Evolutionary conservation across 2,329 filamentous ascomycete genomes (phyloP).

Genomic region (Cladosporium sp.): DNA sequence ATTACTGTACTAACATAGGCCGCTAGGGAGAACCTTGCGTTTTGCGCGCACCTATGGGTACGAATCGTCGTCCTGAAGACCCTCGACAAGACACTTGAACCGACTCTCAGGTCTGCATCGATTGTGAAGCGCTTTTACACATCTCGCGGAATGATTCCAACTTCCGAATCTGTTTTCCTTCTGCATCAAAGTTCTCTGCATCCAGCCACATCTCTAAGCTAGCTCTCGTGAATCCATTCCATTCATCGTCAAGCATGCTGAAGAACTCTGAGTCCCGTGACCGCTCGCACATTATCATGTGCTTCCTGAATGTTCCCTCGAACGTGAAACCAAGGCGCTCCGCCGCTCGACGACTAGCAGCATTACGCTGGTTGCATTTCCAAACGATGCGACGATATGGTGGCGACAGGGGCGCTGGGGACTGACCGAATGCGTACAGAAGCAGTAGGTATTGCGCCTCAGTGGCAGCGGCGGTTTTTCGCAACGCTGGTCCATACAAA

Average conservation of each 20-base stretch:
- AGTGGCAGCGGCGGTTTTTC: conserved; percentile 57
- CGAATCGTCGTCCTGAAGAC: neutral
- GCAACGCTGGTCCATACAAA: conserved; percentile 52
- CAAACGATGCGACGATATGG: conserved; percentile 62
- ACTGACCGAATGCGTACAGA: conserved; percentile 52
- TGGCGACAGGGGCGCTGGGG: conserved; percentile 33
- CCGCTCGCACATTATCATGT: conserved; percentile 60
- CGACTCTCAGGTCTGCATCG: neutral
- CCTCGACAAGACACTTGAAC: rapidly evolving
- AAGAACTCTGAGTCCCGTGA: conserved; percentile 63
- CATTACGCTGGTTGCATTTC: conserved; percentile 63
- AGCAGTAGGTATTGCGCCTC: conserved; percentile 61
- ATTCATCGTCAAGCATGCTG: conserved; percentile 60
- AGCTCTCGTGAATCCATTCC: conserved; percentile 46
- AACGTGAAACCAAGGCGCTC: conserved; percentile 58
- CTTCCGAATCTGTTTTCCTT: conserved; percentile 53
- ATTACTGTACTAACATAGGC: neutral
- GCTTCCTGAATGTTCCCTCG: conserved; percentile 63
- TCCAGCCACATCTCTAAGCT: conserved; percentile 58
- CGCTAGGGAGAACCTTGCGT: neutral
- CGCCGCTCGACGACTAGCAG: conserved; percentile 56
- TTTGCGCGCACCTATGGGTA: neutral
- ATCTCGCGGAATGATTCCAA: conserved; percentile 41
- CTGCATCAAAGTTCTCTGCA: conserved; percentile 55
- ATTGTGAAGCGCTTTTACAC: neutral